phyloP scores from a whole-genome alignment of 2,329 filamentous ascomycete species.

The Aspergillus caelatus region DNA sequence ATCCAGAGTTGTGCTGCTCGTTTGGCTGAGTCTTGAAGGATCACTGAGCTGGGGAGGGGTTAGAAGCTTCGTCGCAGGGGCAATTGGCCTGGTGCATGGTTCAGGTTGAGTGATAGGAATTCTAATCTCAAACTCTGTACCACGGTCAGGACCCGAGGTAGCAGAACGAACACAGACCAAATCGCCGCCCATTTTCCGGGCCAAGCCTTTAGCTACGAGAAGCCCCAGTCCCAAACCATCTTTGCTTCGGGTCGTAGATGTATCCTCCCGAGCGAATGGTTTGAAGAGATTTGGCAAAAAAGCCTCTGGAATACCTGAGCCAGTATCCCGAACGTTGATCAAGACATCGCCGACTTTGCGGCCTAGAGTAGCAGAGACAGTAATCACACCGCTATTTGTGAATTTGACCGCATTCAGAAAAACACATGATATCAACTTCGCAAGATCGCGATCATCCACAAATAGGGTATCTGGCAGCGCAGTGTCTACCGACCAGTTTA shows the following conservation, averaged over 20 bases:
- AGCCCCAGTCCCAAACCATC: slow-evolving; percentile 71
- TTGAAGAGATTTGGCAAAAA: slow-evolving; percentile 70
- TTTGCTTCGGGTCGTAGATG: slow-evolving; percentile 66
- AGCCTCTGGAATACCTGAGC: slow-evolving; percentile 67
- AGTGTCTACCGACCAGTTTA: slow-evolving; percentile 52
- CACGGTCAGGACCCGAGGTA: slow-evolving; percentile 61
- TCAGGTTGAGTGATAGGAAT: slow-evolving; percentile 59
- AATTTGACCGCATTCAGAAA: slow-evolving; percentile 72
- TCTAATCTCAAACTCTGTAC: slow-evolving; percentile 70
- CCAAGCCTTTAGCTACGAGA: slow-evolving; percentile 72
- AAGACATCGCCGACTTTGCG: slow-evolving; percentile 57
- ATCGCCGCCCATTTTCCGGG: slow-evolving; percentile 70
- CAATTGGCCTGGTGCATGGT: slow-evolving; percentile 50
- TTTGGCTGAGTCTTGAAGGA: slow-evolving; percentile 25
- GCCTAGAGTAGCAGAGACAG: slow-evolving; percentile 57
- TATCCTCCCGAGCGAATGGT: slow-evolving; percentile 69
- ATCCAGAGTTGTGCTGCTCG: slow-evolving; percentile 26
- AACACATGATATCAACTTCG: slow-evolving; percentile 66
- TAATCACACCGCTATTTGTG: slow-evolving; percentile 66
- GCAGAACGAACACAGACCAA: slow-evolving; percentile 65
- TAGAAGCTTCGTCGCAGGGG: slow-evolving; percentile 50
- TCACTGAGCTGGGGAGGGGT: slow-evolving; percentile 29
- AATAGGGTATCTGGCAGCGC: slow-evolving; percentile 50
- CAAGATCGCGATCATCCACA: slow-evolving; percentile 65
- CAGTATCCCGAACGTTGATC: slow-evolving; percentile 67